Base-by-base conservation (phyloP, 352 stramenopile genomes). In the Globisporangium acanthophoron region DNA sequence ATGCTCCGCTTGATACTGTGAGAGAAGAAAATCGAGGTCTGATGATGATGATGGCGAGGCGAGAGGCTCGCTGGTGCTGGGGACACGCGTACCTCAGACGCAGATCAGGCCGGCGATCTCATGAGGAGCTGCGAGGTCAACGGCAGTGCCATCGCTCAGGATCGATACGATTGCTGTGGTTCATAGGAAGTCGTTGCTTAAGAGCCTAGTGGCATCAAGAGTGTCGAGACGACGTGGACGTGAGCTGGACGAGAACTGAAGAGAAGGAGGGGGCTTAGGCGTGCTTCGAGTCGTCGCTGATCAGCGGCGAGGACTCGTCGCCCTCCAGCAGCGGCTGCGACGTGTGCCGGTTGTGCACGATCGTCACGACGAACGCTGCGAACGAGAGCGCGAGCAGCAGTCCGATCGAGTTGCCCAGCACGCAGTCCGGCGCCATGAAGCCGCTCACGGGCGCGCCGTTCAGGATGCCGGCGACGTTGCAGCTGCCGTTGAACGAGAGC, bases 401-500 rank as follows among this genome's bases (percentile, higher is more conserved):
- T 0, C 85, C 80, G 29, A 90, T 86, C 37, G 73, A 70, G 60
- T 92, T 94, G 27, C 80, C 85, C 27, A 92, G 52, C 56, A 87
- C 66, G 45, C 85, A 95, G 59, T 92, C 83, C 0, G 62, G 43
- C 2, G 85, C 70, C 80, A 92, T 88, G 65, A 74, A 88, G 2
- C 79, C 83, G n/a, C 69, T 69, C n/a, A 92, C 76, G n/a, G 64
- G 53, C 21, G 72, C 41, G 45, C 80, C 85, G 41, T 94, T 68
- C 21, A 91, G 61, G 39, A 72, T 68, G 7, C 85, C 85, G 39
- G 60, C 78, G 31, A 94, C 66, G 60, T 96, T 94, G 73, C 86
- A 96, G 55, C 81, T 92, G 9, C 61, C 75, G 49, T 93, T 91
- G 63, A 96, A 96, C 52, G 74, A 76, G 44, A 96, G 76, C 60